A percentile compares a stretch with the other conserved stretches of the same genome.
Conservation (phyloP, 768 basidiomycete species). For the Pholiota microspora region DNA sequence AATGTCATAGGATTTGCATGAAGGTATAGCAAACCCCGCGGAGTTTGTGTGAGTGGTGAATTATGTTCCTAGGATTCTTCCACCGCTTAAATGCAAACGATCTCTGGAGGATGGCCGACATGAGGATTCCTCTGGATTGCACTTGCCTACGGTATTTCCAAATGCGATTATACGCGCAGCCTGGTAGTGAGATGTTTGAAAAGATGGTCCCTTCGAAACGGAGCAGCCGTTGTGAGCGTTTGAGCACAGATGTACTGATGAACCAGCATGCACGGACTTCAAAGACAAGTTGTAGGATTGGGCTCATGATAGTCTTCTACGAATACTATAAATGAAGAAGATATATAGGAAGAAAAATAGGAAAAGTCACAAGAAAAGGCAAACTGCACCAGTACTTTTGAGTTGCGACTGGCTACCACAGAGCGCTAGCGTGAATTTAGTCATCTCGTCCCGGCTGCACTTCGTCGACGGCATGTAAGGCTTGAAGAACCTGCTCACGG, state of each 20-base stretch:
- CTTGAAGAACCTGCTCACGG: conserved; percentile 55
- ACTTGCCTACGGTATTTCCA: not conserved
- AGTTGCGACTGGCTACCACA: too few species aligned
- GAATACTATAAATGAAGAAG: not conserved
- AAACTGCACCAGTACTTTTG: not conserved
- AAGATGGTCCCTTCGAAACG: too few species aligned
- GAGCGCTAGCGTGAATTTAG: not conserved
- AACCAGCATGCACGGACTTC: too few species aligned
- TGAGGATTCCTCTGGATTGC: not conserved
- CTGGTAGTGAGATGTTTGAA: too few species aligned
- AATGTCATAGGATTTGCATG: conserved; percentile 2
- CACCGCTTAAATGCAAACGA: not conserved
- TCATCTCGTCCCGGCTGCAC: conserved; percentile 3
- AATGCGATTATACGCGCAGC: not conserved
- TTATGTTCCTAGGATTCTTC: not conserved
- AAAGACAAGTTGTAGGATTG: too few species aligned
- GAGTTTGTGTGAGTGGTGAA: not conserved
- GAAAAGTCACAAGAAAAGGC: not conserved
- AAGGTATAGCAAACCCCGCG: not conserved
- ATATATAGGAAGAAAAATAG: not conserved
- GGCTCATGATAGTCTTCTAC: not conserved
- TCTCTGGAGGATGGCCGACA: not conserved
- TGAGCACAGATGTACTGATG: too few species aligned
- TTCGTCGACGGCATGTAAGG: conserved; percentile 28
- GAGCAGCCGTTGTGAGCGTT: not conserved